Base-by-base conservation (phyloP, 176 grass and related monocot genomes). In the Bonia amplexicaulis region DNA sequence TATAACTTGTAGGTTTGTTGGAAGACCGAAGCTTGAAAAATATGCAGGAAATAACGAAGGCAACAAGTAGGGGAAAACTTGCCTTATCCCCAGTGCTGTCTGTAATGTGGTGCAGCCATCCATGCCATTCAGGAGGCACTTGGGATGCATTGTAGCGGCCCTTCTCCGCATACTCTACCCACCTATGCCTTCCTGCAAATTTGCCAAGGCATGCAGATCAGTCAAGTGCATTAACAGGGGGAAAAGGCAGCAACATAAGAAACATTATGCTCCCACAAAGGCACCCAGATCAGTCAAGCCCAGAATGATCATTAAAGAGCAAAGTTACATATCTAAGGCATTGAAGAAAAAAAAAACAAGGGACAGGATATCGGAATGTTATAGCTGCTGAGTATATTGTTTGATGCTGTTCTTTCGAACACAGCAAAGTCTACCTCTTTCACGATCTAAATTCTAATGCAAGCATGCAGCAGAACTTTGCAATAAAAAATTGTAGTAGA, bases 61-160 rank as follows among this genome's bases (percentile, higher is more conserved):
- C 6, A 85, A 80, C 16, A 53, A 10, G 33, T 10, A 72, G 31
- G 41, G 2, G 47, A 44, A 46, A 71, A 89, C 85, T 88, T 89
- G 84, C 96, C 88, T 91, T 57, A 22, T 99, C 96, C 14, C 93
- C 91, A 15, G 96, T 99, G 81, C 66, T 94, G 53, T 96, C 93
- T 14, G 93, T 99, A 45, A 99, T 84, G 74, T 84, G 57, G 70
- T 96, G 93, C 54, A 96, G 86, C 93, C 96, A 96, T 76, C 96
- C 96, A 85, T 99, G 93, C 96, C 96, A 99, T 80, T 99, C 93
- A 23, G 91, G 78, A 41, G 93, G 96, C 68, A 99, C 90, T 85
- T 99, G 93, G 67, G 96, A 99, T 73, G 96, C 93, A 92, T 99
- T 95, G 81, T 96, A 99, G 5, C 91, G 87, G 13, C 59, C 87